Evolutionary conservation across 2,329 filamentous ascomycete genomes (phyloP), one percentile per base, ranked within the genome.

Genomic region (Parasarocladium wereldwijsianum): DNA sequence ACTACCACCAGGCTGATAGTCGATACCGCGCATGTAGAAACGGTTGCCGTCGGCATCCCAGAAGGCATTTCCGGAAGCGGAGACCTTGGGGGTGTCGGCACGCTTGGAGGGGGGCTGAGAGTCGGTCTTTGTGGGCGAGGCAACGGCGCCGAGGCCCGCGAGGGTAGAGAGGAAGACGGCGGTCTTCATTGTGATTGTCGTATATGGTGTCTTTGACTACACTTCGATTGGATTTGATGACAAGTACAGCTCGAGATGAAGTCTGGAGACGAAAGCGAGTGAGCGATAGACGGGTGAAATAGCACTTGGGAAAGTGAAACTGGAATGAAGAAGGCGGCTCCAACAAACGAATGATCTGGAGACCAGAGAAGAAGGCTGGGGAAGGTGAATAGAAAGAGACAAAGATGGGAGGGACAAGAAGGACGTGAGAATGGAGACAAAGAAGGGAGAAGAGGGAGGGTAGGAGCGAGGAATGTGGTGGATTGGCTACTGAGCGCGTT

Each of bases 1-100:
- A 17, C 66, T 64, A 38, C 68, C 69, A 36, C 67, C 69, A n/a
- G 69, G 69, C 49, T 73, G 68, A 52, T 73, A 74, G 52, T 71
- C 69, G 27, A 73, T 62, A 38, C 69, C 69, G 17, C 68, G 66
- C 34, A 74, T 43, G 41, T 70, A 72, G 56, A 73, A 74, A 35
- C 69, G 64, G 6, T 57, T 47, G 20, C 28, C 28, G 33, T 55
- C 52, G 38, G 56, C 63, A 24, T 58, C 41, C 54, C 58, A 73
- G 58, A 73, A 72, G 30, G 69, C 68, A 54, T 71, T 73, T 40
- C 68, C 68, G 13, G 63, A 67, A 29, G 55, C 63, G 1, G 61
- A 62, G 38, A 73, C 60, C 10, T 57, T 48, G 12, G 67, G 60
- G 16, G 69, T 40, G 29, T 51, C 50, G 37, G 58, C 50, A 31